Conservation (phyloP, 345 rosid genomes). For the Hibiscus mutabilis region DNA sequence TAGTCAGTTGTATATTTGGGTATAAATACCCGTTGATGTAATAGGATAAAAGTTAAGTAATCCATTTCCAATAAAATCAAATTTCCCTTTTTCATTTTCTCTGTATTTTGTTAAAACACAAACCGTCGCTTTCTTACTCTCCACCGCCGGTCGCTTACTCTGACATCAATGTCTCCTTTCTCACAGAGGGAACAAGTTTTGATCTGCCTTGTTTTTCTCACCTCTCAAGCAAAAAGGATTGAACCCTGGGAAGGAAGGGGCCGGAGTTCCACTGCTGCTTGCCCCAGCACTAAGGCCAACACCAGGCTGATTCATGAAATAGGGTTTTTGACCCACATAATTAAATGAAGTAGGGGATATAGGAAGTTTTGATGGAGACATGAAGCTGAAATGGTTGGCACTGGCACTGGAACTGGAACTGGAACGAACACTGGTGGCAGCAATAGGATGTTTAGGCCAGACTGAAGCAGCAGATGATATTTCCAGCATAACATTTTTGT, state of each 20-base stretch:
- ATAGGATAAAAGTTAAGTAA: too few relatives aligned
- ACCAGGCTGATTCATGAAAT: not conserved
- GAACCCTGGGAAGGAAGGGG: not conserved
- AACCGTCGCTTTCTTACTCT: too few relatives aligned
- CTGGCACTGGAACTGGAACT: not conserved
- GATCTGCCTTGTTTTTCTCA: not conserved
- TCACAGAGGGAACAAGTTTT: not conserved
- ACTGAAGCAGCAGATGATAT: not conserved
- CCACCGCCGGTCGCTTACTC: too few relatives aligned
- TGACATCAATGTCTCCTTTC: too few relatives aligned
- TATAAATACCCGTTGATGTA: too few relatives aligned
- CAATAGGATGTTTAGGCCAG: not conserved
- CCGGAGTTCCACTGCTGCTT: not conserved
- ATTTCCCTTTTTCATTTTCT: too few relatives aligned
- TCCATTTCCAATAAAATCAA: too few relatives aligned
- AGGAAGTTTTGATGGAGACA: constrained; percentile 1
- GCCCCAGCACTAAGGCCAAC: not conserved
- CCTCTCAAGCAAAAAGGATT: not conserved
- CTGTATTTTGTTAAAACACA: too few relatives aligned
- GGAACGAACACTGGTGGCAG: not conserved
- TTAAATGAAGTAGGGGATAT: constrained; percentile 3
- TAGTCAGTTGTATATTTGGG: too few relatives aligned
- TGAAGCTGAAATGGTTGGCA: not conserved
- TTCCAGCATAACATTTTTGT: not conserved
- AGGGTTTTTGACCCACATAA: constrained; percentile 9